A percentile compares a stretch with the other conserved stretches of the same genome.
phyloP scores from a whole-genome alignment of 805 yeast genomes.

The Scheffersomyces lignosus region DNA sequence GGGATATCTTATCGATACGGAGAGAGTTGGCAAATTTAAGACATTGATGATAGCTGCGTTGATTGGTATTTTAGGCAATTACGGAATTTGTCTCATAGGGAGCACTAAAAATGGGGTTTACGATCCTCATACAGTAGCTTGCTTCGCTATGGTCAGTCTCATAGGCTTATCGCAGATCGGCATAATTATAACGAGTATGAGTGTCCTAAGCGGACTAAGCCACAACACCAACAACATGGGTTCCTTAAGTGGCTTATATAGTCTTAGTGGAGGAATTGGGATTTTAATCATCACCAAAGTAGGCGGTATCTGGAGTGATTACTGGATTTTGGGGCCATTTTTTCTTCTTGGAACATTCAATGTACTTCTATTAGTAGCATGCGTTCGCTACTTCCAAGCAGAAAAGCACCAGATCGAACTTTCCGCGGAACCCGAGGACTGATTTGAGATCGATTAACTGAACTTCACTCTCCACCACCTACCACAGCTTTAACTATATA shows the following conservation, averaged over 20 bases:
- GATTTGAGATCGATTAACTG: too few species aligned
- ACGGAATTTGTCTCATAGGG: conserved; percentile 26
- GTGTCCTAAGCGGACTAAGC: conserved; percentile 45
- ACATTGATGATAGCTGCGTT: conserved; percentile 38
- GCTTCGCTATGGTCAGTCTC: conserved; percentile 40
- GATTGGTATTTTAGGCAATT: conserved; percentile 46
- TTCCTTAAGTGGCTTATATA: conserved; percentile 66
- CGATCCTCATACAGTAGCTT: conserved; percentile 35
- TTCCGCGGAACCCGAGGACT: too few species aligned
- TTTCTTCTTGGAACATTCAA: conserved; percentile 47
- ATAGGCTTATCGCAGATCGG: conserved; percentile 66
- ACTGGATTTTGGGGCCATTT: conserved; percentile 60
- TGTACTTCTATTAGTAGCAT: conserved; percentile 18
- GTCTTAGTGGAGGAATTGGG: conserved; percentile 70
- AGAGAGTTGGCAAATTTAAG: conserved; percentile 25
- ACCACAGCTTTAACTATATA: too few species aligned
- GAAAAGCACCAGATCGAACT: too few species aligned
- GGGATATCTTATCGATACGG: conserved; percentile 56
- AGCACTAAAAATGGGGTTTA: conserved; percentile 12
- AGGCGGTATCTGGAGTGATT: conserved; percentile 63
- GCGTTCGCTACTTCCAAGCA: background rate
- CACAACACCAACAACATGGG: conserved; percentile 51
- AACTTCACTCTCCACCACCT: too few species aligned
- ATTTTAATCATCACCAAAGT: conserved; percentile 56
- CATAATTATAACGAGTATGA: conserved; percentile 61